These are phyloP conservation scores for Mycena rosella DNA, from an alignment of 768 basidiomycete species.

Conservation along the genomic window DNA sequence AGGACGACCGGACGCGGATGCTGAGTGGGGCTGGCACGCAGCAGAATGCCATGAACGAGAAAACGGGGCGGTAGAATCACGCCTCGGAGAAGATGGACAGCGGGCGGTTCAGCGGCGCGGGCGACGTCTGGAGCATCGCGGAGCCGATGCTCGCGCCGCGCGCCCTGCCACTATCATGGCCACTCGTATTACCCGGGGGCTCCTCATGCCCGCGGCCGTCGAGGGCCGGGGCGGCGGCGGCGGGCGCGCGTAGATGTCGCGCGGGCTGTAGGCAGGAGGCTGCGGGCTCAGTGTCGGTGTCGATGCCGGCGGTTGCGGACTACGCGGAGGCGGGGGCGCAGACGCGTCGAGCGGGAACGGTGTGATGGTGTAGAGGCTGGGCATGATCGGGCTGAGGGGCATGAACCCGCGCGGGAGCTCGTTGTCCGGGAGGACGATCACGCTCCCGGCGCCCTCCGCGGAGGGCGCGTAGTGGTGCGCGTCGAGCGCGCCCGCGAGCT, in stretches of 20 bases:
- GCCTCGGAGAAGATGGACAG: slow-evolving; percentile 19
- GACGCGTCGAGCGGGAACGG: no score
- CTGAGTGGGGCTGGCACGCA: no score
- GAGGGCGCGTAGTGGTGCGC: background rate
- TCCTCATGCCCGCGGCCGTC: slow-evolving; percentile 9
- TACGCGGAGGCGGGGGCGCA: background rate
- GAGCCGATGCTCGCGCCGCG: slow-evolving; percentile 29
- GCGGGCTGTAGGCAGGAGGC: slow-evolving; percentile 30
- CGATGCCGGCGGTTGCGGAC: background rate
- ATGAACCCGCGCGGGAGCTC: slow-evolving; percentile 54
- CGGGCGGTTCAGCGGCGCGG: slow-evolving; percentile 22
- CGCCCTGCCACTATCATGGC: background rate
- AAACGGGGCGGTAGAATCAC: background rate
- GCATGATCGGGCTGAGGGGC: slow-evolving; percentile 50
- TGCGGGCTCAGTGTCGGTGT: slow-evolving; percentile 16
- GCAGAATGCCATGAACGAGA: background rate
- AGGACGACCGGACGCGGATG: no score
- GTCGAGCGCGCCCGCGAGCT: slow-evolving; percentile 13
- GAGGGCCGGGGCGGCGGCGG: background rate
- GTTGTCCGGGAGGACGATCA: slow-evolving; percentile 45
- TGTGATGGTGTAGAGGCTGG: slow-evolving; percentile 4
- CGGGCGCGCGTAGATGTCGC: slow-evolving; percentile 20
- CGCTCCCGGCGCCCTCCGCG: slow-evolving; percentile 24
- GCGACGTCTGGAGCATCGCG: slow-evolving; percentile 18
- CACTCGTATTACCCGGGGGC: background rate